Evolutionary conservation across 306 rosid genomes (phyloP), one percentile per base, ranked within the genome.

Genomic region (Sechiopsis laciniata): DNA sequence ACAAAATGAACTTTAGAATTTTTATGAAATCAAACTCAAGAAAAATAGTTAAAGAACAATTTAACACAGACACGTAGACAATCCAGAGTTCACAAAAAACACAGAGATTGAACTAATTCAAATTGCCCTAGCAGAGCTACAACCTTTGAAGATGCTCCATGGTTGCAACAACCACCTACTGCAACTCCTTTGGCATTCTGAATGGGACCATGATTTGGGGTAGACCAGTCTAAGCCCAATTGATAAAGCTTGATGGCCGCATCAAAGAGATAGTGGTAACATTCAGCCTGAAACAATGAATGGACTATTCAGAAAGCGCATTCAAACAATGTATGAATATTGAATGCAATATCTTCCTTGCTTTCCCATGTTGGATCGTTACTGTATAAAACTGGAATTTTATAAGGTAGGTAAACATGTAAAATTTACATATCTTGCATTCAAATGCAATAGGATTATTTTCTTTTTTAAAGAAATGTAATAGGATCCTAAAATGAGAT

Each of bases 241-340:
- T 94, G 99, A 64, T 89, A 81, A 81, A 94, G 95, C 80, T 89
- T 94, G 77, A 90, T 77, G 77, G 98, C 96, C 80, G 96, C 95
- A 77, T 90, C 99, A 82, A 94, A 94, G 82, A 94, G 99, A 84
- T 94, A 86, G 73, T 91, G 97, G 67, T 94, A 94, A 68, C 96
- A 89, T 78, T 94, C 99, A 65, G 97, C 84, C 96, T 91, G 87
- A 26, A 75, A 80, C 72, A 76, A 75, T 40, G 81, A 80, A 68
- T 67, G 56, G 56, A 65, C 56, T 45, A 45, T 45, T 67, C 55
- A 66, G 17, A 66, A 40, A 46, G 50, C 10, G 37, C n/a, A 48
- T 62, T 62, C 32, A 0, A 62, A 15, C 40, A 40, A 24, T 37
- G 40, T 12, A 1, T 5, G 55, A 67, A 19, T 17, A 20, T 17